Evolutionary conservation across 805 yeast genomes (phyloP), one percentile per base, ranked within the genome.

Genomic region (Candida mattraensis): DNA sequence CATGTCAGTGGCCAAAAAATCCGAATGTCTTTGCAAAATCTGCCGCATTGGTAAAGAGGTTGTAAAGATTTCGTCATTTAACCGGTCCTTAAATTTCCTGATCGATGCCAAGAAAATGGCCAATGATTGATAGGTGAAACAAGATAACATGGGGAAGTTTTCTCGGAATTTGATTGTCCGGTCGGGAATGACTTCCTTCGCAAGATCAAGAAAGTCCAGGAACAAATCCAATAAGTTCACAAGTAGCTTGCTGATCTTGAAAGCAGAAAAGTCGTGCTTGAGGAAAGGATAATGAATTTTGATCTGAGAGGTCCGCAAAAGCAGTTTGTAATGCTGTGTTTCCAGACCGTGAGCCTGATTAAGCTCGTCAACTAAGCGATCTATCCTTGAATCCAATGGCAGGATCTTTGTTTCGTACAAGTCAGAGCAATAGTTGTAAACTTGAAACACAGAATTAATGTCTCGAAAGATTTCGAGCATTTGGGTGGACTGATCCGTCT

Each of bases 241-340:
- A 5, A 40, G 15, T 18, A 44, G 16, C n/a, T 23, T 15, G 27
- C 29, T 30, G 18, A 44, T 8, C 23, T 36, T 36, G 29, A 28
- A 31, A 12, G 15, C 15, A 10, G 45, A 40, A 21, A 14, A 44
- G 5, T 12, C 5, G 7, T 38, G 17, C 11, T 24, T 24, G 19
- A 37, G 14, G 17, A 34, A 44, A 8, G 40, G 37, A 29, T 44
- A 44, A 27, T 44, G 48, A 7, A 44, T 22, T 19, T 37, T 44
- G 31, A 44, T 26, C 27, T 40, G 48, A 25, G 25, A 14, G 8
- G 37, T 17, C 5, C 30, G 16, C 11, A 34, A 16, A 10, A 41
- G 27, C 18, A 37, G 19, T 12, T 35, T 28, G 20, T 33, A 27
- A 18, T 17, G 21, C 12, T 12, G n/a, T 19, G 9, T 8, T 7